Percentiles rank a stretch among this genome's conserved stretches.
Conservation (phyloP, 495 filamentous ascomycete species). For the Pseudevernia furfuracea region DNA sequence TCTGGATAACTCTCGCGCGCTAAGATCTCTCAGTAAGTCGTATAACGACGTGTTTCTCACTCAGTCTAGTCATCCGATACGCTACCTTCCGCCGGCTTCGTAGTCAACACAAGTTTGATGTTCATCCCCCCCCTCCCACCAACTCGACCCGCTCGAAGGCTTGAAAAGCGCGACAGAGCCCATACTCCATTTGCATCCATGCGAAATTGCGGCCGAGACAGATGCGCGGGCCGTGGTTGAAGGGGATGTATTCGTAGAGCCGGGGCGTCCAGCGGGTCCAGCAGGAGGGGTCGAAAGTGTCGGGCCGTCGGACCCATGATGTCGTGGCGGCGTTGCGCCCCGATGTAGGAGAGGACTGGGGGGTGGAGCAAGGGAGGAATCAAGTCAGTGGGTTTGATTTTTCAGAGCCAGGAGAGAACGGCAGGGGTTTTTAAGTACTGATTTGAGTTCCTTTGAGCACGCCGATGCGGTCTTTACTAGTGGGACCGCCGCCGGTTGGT, state of each 20-base stretch:
- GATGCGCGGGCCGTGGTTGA: neutral
- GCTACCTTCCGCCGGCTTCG: constrained; percentile 15
- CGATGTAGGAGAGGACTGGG: neutral
- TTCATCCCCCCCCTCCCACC: constrained; percentile 10
- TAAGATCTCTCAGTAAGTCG: no score
- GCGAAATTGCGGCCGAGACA: neutral
- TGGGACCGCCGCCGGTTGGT: neutral
- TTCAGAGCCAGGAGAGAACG: no score
- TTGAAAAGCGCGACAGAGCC: neutral
- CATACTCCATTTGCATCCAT: neutral
- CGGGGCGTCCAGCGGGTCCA: neutral
- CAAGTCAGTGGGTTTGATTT: no score
- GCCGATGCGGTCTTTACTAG: neutral
- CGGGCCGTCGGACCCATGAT: neutral
- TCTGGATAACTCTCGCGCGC: no score
- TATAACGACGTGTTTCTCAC: no score
- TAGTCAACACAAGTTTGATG: constrained; percentile 14
- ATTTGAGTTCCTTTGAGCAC: neutral
- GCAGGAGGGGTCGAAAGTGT: neutral
- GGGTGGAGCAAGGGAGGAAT: no score
- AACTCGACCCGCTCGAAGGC: neutral
- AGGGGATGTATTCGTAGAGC: neutral
- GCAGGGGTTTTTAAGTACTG: neutral
- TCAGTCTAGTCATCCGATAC: no score
- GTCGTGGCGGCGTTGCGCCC: neutral